Conservation (phyloP, 371 early-diverging fungal species). For the Caulochytrium protostelioides region DNA sequence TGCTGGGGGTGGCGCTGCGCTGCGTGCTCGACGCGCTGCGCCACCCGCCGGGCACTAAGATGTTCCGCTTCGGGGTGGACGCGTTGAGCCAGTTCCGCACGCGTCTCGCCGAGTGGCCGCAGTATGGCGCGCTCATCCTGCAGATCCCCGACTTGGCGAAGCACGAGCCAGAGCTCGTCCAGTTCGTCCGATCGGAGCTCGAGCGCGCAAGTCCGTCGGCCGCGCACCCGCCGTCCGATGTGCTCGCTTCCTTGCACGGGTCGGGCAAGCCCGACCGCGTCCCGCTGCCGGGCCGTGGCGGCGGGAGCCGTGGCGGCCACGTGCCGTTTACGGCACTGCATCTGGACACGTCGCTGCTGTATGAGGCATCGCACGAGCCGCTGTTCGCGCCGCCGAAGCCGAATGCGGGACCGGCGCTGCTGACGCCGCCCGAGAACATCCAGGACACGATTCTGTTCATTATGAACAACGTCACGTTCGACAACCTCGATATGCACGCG, state of each 20-base stretch:
- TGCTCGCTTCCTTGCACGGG: no score
- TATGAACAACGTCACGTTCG: constrained; percentile 77
- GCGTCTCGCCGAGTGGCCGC: constrained; percentile 72
- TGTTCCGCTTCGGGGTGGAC: constrained; percentile 72
- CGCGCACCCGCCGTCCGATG: no score
- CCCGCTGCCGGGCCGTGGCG: no score
- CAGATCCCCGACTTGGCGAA: constrained; percentile 59
- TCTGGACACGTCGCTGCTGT: constrained; percentile 25
- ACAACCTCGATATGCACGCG: constrained; percentile 61
- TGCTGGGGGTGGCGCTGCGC: constrained; percentile 55
- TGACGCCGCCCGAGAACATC: constrained; percentile 24
- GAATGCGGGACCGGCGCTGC: background rate
- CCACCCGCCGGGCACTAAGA: constrained; percentile 49
- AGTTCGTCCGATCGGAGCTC: constrained; percentile 21
- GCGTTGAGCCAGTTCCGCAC: constrained; percentile 63
- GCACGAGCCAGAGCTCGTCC: constrained; percentile 48
- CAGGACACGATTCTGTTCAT: constrained; percentile 88
- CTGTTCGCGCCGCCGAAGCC: constrained; percentile 6
- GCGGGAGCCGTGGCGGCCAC: constrained; percentile 7
- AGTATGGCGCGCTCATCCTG: constrained; percentile 54
- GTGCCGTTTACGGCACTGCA: constrained; percentile 39
- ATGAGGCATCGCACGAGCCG: no score
- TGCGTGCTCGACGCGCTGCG: constrained; percentile 66
- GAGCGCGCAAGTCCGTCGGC: no score
- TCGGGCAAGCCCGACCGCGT: no score